Percentiles rank a stretch among this genome's conserved stretches.
Conservation (phyloP, 768 basidiomycete species). For the Leucosporidium yakuticum region DNA sequence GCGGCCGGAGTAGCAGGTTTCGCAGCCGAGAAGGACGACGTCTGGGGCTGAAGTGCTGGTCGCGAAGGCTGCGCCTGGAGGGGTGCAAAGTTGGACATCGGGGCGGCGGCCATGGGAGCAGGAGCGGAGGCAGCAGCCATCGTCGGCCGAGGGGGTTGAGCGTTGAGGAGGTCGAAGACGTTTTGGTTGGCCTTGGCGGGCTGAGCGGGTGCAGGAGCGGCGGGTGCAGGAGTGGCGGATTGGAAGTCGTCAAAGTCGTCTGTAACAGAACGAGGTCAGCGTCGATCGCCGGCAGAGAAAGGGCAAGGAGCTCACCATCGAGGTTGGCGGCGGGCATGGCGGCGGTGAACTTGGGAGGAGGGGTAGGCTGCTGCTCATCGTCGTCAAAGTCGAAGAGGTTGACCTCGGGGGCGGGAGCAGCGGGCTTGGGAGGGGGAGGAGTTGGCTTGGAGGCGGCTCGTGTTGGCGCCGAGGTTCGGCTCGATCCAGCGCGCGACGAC, state of each 20-base stretch:
- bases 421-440: conserved; percentile 41
- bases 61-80: conserved; percentile 29
- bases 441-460: conserved; percentile 11
- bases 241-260: conserved; percentile 51
- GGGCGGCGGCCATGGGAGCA: conserved; percentile 42
- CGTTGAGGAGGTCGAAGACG: conserved; percentile 43
- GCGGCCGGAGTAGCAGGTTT: conserved; percentile 1
- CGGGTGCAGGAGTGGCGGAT: conserved; percentile 37
- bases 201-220: conserved; percentile 30
- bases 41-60: conserved; percentile 14
- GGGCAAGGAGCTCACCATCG: conserved; percentile 32
- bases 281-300: not conserved
- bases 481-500: conserved; percentile 39
- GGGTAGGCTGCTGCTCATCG: conserved; percentile 49
- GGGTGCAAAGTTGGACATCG: conserved; percentile 44
- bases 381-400: conserved; percentile 77
- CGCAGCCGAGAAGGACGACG: not conserved
- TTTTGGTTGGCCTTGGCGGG: conserved; percentile 33
- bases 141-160: conserved; percentile 30
- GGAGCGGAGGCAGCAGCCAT: conserved; percentile 25
- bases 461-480: conserved; percentile 38
- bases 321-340: conserved; percentile 36
- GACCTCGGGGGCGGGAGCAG: conserved; percentile 48
- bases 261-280: not conserved
- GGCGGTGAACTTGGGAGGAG: conserved; percentile 41